A percentile compares a stretch with the other conserved stretches of the same genome.
These are phyloP conservation scores for Ricinus communis DNA, from an alignment of 345 rosid species.

Conservation along the genomic window DNA sequence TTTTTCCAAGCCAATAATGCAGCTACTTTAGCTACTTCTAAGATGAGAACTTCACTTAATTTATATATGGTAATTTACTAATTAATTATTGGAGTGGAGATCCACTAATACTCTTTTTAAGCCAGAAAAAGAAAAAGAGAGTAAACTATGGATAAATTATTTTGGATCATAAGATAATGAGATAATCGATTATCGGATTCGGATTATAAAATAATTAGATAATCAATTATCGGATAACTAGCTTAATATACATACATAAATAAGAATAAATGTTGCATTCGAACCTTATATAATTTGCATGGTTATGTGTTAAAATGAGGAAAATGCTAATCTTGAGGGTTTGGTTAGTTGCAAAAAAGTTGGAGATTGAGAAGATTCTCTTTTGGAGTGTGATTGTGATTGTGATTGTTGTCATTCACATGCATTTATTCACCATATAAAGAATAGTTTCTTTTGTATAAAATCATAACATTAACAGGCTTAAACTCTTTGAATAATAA, in stretches of 20 bases:
- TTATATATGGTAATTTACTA: no score
- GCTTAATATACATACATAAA: no score
- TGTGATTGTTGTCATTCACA: conserved; percentile 26
- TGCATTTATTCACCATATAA: conserved; percentile 9
- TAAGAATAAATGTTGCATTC: no score
- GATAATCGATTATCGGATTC: no score
- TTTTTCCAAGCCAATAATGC: conserved; percentile 4
- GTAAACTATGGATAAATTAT: no score
- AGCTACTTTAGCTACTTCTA: neutral
- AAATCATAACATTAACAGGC: neutral
- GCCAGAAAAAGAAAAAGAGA: no score
- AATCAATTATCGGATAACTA: no score
- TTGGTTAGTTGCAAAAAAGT: conserved; percentile 37
- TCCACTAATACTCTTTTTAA: no score
- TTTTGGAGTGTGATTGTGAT: conserved; percentile 9
- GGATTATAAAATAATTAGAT: no score
- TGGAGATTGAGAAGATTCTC: conserved; percentile 40
- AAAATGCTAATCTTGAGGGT: neutral
- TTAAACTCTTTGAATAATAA: no score
- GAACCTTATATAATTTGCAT: neutral
- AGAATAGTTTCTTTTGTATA: neutral
- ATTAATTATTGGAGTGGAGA: no score
- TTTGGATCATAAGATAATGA: no score
- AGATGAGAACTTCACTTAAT: neutral
- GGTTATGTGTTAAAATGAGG: neutral